Evolutionary conservation across 495 filamentous ascomycete genomes (phyloP).

Genomic region (Aspergillus ellipticus): DNA sequence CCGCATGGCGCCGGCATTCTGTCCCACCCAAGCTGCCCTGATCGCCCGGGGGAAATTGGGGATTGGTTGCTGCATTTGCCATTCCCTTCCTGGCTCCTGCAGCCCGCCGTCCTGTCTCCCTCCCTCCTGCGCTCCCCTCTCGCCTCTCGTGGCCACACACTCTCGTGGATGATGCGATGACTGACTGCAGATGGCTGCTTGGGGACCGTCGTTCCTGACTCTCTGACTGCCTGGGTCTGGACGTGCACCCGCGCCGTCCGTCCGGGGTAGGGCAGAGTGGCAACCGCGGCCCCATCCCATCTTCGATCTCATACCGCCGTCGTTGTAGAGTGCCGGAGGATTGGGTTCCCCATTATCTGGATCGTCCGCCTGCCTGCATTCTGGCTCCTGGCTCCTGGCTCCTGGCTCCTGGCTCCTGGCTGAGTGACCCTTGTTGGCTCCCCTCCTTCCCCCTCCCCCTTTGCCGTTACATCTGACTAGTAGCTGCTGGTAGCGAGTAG

Average conservation of each 20-base stretch:
- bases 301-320: background rate
- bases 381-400: too few relatives aligned
- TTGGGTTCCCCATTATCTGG: background rate
- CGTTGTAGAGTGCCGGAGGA: background rate
- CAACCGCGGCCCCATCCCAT: background rate
- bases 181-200: too few relatives aligned
- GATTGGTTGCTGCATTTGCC: background rate
- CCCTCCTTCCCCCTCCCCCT: background rate
- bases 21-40: conserved; percentile 3
- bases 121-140: background rate
- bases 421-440: background rate
- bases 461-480: background rate
- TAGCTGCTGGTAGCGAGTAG: too few relatives aligned
- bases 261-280: background rate
- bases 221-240: too few relatives aligned
- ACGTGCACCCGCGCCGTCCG: background rate
- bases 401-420: too few relatives aligned
- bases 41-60: conserved; percentile 5
- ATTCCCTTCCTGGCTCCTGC: background rate
- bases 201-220: too few relatives aligned
- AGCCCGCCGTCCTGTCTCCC: background rate
- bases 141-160: too few relatives aligned
- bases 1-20: background rate
- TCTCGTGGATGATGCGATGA: background rate
- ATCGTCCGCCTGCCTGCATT: background rate